Conservation (phyloP, 2,329 filamentous ascomycete species). For the Xylariaceae sp. region DNA sequence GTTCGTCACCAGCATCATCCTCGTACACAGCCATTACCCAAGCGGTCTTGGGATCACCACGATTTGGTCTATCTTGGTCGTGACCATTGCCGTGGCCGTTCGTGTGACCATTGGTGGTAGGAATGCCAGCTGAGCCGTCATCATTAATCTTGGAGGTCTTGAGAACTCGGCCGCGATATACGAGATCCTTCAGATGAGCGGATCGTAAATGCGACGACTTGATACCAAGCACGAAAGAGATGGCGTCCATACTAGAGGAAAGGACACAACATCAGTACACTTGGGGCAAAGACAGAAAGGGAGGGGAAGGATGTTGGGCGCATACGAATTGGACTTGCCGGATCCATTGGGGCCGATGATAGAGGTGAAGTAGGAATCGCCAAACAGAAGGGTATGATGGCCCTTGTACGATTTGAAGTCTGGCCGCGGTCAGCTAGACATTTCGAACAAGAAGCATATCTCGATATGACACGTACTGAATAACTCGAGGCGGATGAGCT, state of each 20-base stretch:
- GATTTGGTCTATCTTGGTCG: slow-evolving; percentile 66
- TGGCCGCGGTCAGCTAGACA: slow-evolving; percentile 42
- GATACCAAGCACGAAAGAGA: slow-evolving; percentile 97
- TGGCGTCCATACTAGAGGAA: slow-evolving; percentile 84
- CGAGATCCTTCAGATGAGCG: slow-evolving; percentile 87
- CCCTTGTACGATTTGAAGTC: slow-evolving; percentile 99
- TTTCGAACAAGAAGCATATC: slow-evolving; percentile 14
- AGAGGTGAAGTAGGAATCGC: slow-evolving; percentile 98
- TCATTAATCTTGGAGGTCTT: slow-evolving; percentile 92
- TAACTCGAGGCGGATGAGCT: slow-evolving; percentile 91
- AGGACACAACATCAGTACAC: slow-evolving; percentile 27
- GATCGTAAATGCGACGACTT: slow-evolving; percentile 98
- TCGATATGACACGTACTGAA: slow-evolving; percentile 66
- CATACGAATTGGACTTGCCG: slow-evolving; percentile 95
- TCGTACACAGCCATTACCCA: slow-evolving; percentile 99
- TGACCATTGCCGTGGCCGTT: slow-evolving; percentile 65
- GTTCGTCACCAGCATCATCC: slow-evolving; percentile 92
- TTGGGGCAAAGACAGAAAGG: background rate
- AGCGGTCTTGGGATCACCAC: slow-evolving; percentile 85
- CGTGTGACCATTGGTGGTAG: slow-evolving; percentile 60
- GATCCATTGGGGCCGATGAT: slow-evolving; percentile 99
- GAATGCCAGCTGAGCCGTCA: slow-evolving; percentile 72
- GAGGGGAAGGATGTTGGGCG: slow-evolving; percentile 28
- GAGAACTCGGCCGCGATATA: slow-evolving; percentile 93
- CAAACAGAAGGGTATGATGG: slow-evolving; percentile 90